These are phyloP conservation scores for Vinca minor DNA, from an alignment of 257 asterid genomes.

Conservation along the genomic window DNA sequence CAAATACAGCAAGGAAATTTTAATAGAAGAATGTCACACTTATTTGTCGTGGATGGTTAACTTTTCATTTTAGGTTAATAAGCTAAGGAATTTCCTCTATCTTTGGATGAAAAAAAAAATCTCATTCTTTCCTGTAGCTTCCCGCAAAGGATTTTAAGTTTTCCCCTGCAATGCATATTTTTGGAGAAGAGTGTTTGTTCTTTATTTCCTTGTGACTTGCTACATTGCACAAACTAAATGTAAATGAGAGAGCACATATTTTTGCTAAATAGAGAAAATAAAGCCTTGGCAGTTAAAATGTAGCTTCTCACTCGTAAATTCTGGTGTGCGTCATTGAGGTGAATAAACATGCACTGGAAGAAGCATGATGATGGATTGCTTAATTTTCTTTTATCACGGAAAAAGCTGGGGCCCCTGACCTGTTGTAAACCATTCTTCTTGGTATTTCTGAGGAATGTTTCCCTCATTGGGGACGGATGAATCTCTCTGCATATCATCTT, in stretches of 20 bases:
- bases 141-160: background rate
- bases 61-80: background rate
- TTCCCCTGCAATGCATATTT: background rate
- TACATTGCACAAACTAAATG: background rate
- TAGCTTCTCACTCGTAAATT: background rate
- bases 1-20: background rate
- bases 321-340: background rate
- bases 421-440: background rate
- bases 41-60: background rate
- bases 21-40: background rate
- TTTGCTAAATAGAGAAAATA: background rate
- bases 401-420: background rate
- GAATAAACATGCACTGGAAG: background rate
- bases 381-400: background rate
- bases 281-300: background rate
- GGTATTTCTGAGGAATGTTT: background rate
- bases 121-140: background rate
- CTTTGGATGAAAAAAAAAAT: background rate
- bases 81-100: background rate
- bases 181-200: background rate
- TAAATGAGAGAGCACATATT: background rate
- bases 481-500: background rate
- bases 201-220: background rate
- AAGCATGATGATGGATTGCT: background rate
- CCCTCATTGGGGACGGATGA: background rate